Conservation (phyloP, 306 rosid genomes). For the Luffa aegyptiaca region DNA sequence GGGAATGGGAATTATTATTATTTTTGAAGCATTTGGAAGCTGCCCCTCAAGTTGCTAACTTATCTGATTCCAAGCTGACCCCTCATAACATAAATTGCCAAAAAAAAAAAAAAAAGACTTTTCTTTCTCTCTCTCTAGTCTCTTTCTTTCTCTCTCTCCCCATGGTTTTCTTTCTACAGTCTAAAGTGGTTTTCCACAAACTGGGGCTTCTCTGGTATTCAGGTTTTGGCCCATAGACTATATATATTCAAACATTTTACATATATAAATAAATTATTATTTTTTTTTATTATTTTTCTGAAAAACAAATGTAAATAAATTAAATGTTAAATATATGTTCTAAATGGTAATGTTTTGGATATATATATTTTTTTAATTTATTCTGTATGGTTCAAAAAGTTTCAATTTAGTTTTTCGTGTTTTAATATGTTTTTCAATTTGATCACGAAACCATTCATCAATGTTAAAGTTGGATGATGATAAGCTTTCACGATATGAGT, state of each 20-base stretch:
- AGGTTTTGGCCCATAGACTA: slow-evolving; percentile 1
- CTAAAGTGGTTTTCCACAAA: slow-evolving; percentile 5
- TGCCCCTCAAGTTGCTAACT: slow-evolving; percentile 3
- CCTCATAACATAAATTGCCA: not conserved
- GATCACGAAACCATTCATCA: too few relatives aligned
- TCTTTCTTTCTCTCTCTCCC: not conserved
- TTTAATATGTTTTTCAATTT: too few relatives aligned
- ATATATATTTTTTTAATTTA: too few relatives aligned
- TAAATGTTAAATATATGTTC: too few relatives aligned
- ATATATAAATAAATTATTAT: too few relatives aligned
- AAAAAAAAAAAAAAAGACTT: not conserved
- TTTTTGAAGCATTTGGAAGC: not conserved
- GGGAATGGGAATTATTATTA: not conserved
- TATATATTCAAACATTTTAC: not conserved
- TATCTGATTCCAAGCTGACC: slow-evolving; percentile 2
- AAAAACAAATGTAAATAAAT: too few relatives aligned
- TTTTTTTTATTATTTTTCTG: too few relatives aligned
- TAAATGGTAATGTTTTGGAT: too few relatives aligned
- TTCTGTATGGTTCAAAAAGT: too few relatives aligned
- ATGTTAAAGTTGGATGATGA: too few relatives aligned
- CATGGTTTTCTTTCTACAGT: not conserved
- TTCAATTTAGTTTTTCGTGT: too few relatives aligned
- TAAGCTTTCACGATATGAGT: too few relatives aligned
- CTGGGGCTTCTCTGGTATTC: slow-evolving; percentile 8
- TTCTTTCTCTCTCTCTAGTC: not conserved